phyloP scores from a whole-genome alignment of 2,329 filamentous ascomycete genomes.

The Calonectria ilicicola region DNA sequence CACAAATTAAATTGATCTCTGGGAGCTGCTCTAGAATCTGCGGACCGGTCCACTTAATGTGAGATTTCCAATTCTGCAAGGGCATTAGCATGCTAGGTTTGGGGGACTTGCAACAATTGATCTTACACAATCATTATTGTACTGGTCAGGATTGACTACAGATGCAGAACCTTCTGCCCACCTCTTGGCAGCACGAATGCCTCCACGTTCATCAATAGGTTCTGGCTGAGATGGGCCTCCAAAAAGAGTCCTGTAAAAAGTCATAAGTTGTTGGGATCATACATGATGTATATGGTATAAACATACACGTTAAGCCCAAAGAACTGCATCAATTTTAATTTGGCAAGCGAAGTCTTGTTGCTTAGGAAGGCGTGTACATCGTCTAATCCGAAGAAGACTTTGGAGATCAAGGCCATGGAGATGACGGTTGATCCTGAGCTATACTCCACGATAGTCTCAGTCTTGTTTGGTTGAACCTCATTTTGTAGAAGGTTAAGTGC shows the following conservation, averaged over 20 bases:
- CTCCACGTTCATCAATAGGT: not conserved
- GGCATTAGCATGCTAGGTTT: not conserved
- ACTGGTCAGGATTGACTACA: not conserved
- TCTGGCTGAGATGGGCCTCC: not conserved
- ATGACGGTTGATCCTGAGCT: conserved; percentile 73
- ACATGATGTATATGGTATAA: no score
- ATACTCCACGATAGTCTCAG: conserved; percentile 68
- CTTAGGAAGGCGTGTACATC: conserved; percentile 49
- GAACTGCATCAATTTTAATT: not conserved
- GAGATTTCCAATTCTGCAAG: not conserved
- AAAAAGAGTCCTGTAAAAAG: not conserved
- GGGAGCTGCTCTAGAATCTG: not conserved
- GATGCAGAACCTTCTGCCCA: not conserved
- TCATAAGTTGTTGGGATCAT: not conserved
- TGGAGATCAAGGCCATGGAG: conserved; percentile 67
- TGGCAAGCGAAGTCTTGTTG: not conserved
- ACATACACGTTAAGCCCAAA: not conserved
- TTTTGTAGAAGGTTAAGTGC: not conserved
- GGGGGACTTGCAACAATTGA: not conserved
- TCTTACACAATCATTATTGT: not conserved
- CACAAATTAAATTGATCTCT: not conserved
- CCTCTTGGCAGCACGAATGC: not conserved
- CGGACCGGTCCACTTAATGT: not conserved
- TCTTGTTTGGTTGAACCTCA: conserved; percentile 44
- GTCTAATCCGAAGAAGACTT: conserved; percentile 62